Evolutionary conservation across 2,329 filamentous ascomycete species (phyloP), one percentile per base, ranked within the genome.

Genomic region (Ophiostoma piceae): DNA sequence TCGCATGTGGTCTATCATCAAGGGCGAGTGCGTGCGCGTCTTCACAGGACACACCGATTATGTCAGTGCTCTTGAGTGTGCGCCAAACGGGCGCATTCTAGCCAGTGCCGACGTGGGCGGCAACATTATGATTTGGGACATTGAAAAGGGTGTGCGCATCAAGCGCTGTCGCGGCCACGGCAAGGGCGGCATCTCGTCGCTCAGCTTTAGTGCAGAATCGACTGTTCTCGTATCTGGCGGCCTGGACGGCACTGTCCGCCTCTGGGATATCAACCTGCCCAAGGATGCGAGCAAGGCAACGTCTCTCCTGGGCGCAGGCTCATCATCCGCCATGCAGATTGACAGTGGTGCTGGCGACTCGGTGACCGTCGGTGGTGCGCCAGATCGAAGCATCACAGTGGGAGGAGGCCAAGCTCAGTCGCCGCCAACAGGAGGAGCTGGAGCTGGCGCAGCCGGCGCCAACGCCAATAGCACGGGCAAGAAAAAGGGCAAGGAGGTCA

Each of bases 101-200:
- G 95, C 95, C 9, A 96, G 92, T 69, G 95, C 91, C 6, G 95
- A 98, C 77, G 88, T 91, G 71, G 87, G 90, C 4, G 95, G 95
- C 43, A 94, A 91, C 72, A 98, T 99, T 72, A 88, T 96, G 74
- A 87, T 99, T 71, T 99, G 95, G 95, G 94, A 97, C 76, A 85
- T 99, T 22, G 88, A 88, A n/a, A 91, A 92, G 68, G 95, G 94
- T 5, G 88, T 88, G 26, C 86, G 92, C 29, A 88, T 95, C 76
- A 99, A 99, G 84, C 90, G 92, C 64, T 96, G 96, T 82, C 90
- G 93, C 62, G 95, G 95, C 2, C 95, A 99, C 76, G 93, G 89
- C 47, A 95, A 96, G 77, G 94, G 93, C 47, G 94, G 94, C 11
- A 94, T 99, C 74, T 96, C 92, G 88, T 95, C 92, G 5, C 84